phyloP scores from a whole-genome alignment of 2,329 filamentous ascomycete species.

The Aureobasidium subglaciale region DNA sequence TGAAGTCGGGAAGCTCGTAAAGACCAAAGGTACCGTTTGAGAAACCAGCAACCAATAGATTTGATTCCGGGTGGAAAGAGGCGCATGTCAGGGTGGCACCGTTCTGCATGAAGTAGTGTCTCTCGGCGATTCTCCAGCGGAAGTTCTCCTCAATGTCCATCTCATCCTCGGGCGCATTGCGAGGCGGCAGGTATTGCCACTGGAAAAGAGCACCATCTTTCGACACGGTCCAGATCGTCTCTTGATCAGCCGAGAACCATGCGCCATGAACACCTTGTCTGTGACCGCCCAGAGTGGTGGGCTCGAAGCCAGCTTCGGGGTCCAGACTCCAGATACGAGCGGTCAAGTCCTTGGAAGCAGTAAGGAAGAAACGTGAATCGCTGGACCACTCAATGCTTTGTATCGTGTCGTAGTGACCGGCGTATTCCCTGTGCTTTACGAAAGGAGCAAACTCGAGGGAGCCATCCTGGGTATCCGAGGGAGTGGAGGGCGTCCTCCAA shows the following conservation, averaged over 20 bases:
- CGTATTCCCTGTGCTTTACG: constrained; percentile 76
- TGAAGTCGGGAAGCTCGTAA: constrained; percentile 94
- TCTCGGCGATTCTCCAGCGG: constrained; percentile 85
- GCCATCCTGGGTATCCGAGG: constrained; percentile 62
- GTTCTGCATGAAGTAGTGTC: constrained; percentile 90
- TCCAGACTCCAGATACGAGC: constrained; percentile 92
- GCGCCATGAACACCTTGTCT: constrained; percentile 84
- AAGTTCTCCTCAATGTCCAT: constrained; percentile 57
- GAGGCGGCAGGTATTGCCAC: constrained; percentile 72
- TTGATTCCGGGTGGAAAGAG: constrained; percentile 78
- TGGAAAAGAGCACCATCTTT: constrained; percentile 95
- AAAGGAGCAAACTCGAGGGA: constrained; percentile 95
- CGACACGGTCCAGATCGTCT: constrained; percentile 91
- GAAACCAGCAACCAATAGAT: constrained; percentile 93
- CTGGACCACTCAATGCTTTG: constrained; percentile 88
- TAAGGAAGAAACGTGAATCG: constrained; percentile 93
- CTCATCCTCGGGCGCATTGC: constrained; percentile 46
- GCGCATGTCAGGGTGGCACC: constrained; percentile 81
- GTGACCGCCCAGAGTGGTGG: constrained; percentile 85
- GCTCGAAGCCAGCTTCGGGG: constrained; percentile 77
- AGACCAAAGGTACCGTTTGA: constrained; percentile 90
- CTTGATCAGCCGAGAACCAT: constrained; percentile 94
- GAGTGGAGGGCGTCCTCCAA: constrained; percentile 90
- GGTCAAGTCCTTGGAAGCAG: constrained; percentile 84
- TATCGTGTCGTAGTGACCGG: constrained; percentile 82